A percentile compares a stretch with the other conserved stretches of the same genome.
These are phyloP conservation scores for Sphaerostilbella broomeana DNA, from an alignment of 2,329 filamentous ascomycete genomes.

Conservation along the genomic window DNA sequence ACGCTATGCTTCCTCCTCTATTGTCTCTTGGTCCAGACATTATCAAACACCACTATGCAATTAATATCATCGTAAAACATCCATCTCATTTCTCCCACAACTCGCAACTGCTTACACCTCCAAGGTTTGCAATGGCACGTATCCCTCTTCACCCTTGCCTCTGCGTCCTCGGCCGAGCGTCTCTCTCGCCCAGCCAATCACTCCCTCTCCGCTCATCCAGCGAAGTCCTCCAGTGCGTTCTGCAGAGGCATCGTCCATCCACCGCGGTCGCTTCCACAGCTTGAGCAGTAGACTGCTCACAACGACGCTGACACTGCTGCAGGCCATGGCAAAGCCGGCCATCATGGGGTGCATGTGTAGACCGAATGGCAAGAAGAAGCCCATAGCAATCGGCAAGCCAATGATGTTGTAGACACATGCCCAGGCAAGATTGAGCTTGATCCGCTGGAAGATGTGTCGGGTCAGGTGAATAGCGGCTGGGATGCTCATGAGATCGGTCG, in stretches of 20 bases:
- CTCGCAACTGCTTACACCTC: constrained; percentile 28
- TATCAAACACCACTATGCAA: neutral
- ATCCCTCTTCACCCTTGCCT: constrained; percentile 46
- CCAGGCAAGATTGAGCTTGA: constrained; percentile 90
- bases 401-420: constrained; percentile 89
- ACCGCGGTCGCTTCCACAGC: constrained; percentile 75
- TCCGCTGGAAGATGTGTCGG: constrained; percentile 78
- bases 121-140: constrained; percentile 51
- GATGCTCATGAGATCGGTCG: constrained; percentile 87
- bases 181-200: constrained; percentile 38
- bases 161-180: constrained; percentile 30
- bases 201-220: constrained; percentile 36
- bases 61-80: neutral
- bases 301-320: constrained; percentile 84
- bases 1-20: constrained; percentile 13
- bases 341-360: constrained; percentile 88
- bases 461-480: constrained; percentile 78
- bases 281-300: constrained; percentile 76
- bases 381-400: constrained; percentile 94
- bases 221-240: constrained; percentile 48
- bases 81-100: neutral
- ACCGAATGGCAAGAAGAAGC: constrained; percentile 84
- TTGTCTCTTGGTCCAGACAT: constrained; percentile 1
- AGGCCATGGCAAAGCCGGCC: constrained; percentile 89
- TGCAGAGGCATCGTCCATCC: constrained; percentile 71